phyloP scores from a whole-genome alignment of 306 rosid species.

The Dalbergia cultrata region DNA sequence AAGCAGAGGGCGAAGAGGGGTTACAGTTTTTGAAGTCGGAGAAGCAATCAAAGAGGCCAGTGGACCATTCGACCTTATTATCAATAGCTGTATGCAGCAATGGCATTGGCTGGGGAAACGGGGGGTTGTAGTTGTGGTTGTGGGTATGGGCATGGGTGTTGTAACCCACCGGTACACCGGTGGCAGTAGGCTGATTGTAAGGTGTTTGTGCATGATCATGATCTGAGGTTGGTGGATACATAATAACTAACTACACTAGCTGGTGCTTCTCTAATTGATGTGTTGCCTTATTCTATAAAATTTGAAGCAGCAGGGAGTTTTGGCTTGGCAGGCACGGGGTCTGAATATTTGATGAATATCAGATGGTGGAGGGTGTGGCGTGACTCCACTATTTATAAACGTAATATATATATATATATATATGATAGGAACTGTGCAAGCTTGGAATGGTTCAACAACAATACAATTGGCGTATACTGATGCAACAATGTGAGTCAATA shows the following conservation, averaged over 20 bases:
- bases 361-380: too few relatives aligned
- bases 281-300: too few relatives aligned
- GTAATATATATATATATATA: too few relatives aligned
- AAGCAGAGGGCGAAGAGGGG: neutral
- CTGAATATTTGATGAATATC: too few relatives aligned
- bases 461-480: too few relatives aligned
- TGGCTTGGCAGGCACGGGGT: too few relatives aligned
- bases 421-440: neutral
- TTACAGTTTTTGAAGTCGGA: slow-evolving; percentile 55
- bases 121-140: neutral
- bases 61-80: slow-evolving; percentile 53
- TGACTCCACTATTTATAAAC: neutral
- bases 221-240: neutral
- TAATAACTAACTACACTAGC: neutral
- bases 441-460: too few relatives aligned
- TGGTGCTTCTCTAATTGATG: too few relatives aligned
- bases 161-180: slow-evolving; percentile 19
- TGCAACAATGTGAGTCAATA: neutral
- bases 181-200: neutral
- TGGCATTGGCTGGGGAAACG: neutral
- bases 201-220: neutral
- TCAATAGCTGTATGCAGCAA: neutral
- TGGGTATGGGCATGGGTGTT: too few relatives aligned
- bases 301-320: too few relatives aligned
- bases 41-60: slow-evolving; percentile 65